These are phyloP conservation scores for Ganoderma lucidum DNA, from an alignment of 1,284 basidiomycete species.

Conservation along the genomic window DNA sequence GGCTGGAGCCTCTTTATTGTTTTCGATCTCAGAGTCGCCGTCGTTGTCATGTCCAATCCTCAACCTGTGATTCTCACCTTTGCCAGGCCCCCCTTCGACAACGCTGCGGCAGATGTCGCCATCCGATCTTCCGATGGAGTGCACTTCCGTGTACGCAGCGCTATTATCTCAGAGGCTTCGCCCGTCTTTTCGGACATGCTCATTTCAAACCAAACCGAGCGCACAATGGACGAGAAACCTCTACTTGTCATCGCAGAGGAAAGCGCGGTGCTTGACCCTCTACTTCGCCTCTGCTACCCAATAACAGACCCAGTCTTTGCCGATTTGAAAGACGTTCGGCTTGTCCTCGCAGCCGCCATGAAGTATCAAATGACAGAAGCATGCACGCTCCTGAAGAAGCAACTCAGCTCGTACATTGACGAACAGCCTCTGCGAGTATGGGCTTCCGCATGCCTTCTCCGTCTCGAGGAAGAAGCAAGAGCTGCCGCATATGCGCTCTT, in stretches of 20 bases:
- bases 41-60: constrained; percentile 3
- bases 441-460: constrained; percentile 20
- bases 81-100: constrained; percentile 15
- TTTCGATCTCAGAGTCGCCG: background rate
- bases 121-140: constrained; percentile 35
- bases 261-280: constrained; percentile 25
- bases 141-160: constrained; percentile 25
- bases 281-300: constrained; percentile 38
- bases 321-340: constrained; percentile 18
- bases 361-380: constrained; percentile 30
- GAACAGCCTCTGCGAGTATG: constrained; percentile 17
- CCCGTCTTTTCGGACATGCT: constrained; percentile 49
- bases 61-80: background rate
- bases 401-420: constrained; percentile 2
- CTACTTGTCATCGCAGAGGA: constrained; percentile 29
- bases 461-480: constrained; percentile 12
- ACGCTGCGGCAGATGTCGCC: constrained; percentile 37
- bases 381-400: constrained; percentile 10
- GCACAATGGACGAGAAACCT: constrained; percentile 6
- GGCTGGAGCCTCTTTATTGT: background rate
- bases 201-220: background rate
- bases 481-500: constrained; percentile 12
- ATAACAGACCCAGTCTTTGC: constrained; percentile 21
- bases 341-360: constrained; percentile 20
- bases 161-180: constrained; percentile 33